Base-by-base conservation (phyloP, 495 filamentous ascomycete species). In the Schizothecium vesticola region DNA sequence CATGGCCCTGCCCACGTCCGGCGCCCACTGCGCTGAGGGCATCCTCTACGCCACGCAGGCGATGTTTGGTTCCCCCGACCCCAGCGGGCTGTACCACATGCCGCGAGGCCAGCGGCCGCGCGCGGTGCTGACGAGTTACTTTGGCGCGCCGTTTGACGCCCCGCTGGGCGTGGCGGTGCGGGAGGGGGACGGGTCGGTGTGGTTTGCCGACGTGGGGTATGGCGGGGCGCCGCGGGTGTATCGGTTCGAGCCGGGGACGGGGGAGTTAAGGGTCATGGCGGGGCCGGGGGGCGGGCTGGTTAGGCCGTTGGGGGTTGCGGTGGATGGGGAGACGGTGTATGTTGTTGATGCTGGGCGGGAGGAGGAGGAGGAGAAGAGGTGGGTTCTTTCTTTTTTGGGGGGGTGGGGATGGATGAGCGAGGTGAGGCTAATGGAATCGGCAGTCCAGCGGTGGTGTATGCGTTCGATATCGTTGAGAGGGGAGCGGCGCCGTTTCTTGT, bases 1-100 rank as follows among this genome's bases (percentile, higher is more conserved):
- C 28, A 85, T 87, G 61, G 80, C 83, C 57, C 86, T 87, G 83
- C 86, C 83, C 12, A 85, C 86, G 36, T 85, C 86, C 8, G 86
- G 73, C 1, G 70, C 69, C 21, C 65, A n/a, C 0, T 77, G 72
- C 59, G 29, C 61, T 22, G 31, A 76, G 25, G 78, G 79, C 22
- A 72, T 81, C 2, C 66, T 84, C 11, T 80, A 79, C 68, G 88
- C 86, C 72, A 83, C 82, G 0, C 86, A 89, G 69, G 86, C 86
- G n/a, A 79, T 74, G 5, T 66, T 78, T 4, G 63, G 68, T 3
- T n/a, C 43, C 7, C 56, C 67, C 0, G 71, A 80, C 10, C 81
- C 81, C 1, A 83, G 83, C 9, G 87, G 86, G 1, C 74, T 90
- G 19, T 85, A 80, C 65, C 74, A 79, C 58, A 84, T 86, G 80